phyloP scores from a whole-genome alignment of 2,329 filamentous ascomycete species.

The Ophioceras dolichostomum region DNA sequence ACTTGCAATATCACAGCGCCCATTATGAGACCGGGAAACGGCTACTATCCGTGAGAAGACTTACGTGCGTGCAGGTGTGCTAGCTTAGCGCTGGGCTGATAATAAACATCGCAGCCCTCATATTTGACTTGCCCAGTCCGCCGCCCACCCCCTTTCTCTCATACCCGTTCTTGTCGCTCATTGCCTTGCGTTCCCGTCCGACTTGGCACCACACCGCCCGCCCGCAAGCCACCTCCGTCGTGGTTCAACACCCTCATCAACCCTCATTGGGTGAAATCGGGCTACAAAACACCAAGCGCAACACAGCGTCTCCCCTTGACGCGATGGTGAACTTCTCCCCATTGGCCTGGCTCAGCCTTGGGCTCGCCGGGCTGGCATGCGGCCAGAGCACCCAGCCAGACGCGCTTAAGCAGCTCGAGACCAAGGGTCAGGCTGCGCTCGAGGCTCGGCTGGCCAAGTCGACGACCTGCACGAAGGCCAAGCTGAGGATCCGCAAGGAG shows the following conservation, averaged over 20 bases:
- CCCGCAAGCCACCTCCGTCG: no score
- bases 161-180: background rate
- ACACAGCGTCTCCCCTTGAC: background rate
- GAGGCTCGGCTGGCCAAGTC: slow-evolving; percentile 16
- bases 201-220: background rate
- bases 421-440: slow-evolving; percentile 13
- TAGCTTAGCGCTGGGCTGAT: no score
- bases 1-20: background rate
- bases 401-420: slow-evolving; percentile 15
- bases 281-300: background rate
- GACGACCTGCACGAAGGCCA: slow-evolving; percentile 18
- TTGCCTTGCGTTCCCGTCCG: background rate
- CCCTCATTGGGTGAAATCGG: background rate
- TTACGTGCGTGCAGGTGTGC: no score
- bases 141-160: no score
- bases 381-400: slow-evolving; percentile 6
- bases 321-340: background rate
- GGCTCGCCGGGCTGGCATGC: background rate
- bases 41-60: background rate
- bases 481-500: slow-evolving; percentile 16
- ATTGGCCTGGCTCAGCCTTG: background rate
- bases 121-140: no score
- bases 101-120: no score
- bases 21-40: background rate
- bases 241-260: background rate